These are phyloP conservation scores for Musa schizocarpa DNA, from an alignment of 176 grass and related monocot genomes.

Conservation along the genomic window DNA sequence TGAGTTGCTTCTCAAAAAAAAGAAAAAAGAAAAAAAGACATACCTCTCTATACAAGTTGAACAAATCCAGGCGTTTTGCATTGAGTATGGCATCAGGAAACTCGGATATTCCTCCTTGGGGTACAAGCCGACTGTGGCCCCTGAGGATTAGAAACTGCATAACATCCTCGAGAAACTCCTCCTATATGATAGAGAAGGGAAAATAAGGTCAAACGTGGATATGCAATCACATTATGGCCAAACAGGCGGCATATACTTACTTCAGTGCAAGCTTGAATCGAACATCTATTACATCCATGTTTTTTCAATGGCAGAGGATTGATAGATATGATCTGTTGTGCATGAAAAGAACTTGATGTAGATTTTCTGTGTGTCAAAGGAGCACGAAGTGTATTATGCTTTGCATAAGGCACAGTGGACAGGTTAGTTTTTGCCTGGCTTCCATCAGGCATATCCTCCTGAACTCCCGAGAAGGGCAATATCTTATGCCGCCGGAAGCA, in stretches of 20 bases:
- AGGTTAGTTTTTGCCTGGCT: no score
- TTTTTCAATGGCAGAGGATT: slow-evolving; percentile 74
- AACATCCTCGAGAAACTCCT: slow-evolving; percentile 74
- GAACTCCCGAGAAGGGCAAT: slow-evolving; percentile 27
- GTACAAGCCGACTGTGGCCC: slow-evolving; percentile 48
- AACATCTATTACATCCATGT: slow-evolving; percentile 42
- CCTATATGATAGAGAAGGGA: slow-evolving; percentile 19
- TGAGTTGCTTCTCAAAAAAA: not conserved
- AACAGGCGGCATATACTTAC: slow-evolving; percentile 20
- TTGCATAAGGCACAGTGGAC: slow-evolving; percentile 26
- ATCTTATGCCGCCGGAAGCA: slow-evolving; percentile 28
- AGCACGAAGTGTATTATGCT: slow-evolving; percentile 24
- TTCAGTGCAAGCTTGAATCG: slow-evolving; percentile 41
- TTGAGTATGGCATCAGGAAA: slow-evolving; percentile 72
- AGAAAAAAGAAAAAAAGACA: not conserved
- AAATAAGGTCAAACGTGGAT: not conserved
- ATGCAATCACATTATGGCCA: not conserved
- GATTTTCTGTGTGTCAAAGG: slow-evolving; percentile 34
- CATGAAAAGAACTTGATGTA: slow-evolving; percentile 8
- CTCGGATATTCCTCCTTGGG: slow-evolving; percentile 57
- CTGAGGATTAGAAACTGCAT: slow-evolving; percentile 60
- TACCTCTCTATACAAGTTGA: slow-evolving; percentile 83
- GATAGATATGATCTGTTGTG: slow-evolving; percentile 25
- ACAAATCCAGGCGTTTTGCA: slow-evolving; percentile 67
- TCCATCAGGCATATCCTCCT: not conserved